These are phyloP conservation scores for Dunaliella sp. DNA, from an alignment of 139 green algal species.

Conservation along the genomic window DNA sequence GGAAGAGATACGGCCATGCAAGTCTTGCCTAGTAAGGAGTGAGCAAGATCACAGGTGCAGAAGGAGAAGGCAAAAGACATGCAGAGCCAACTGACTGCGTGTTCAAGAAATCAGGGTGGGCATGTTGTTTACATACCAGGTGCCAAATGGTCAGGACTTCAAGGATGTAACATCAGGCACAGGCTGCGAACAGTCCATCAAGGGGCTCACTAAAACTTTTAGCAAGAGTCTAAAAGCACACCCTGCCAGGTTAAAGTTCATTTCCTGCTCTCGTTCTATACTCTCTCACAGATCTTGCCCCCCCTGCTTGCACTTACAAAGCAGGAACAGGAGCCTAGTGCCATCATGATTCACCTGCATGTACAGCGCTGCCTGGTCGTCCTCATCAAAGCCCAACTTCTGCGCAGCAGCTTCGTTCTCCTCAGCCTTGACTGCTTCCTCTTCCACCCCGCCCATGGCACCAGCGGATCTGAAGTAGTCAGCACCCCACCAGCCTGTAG, in stretches of 20 bases:
- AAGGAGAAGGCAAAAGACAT: no score
- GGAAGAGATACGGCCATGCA: no score
- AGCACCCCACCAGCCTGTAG: conserved; percentile 74
- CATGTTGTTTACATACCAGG: no score
- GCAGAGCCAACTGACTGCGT: no score
- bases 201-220: no score
- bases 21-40: no score
- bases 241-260: background rate
- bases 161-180: background rate
- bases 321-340: background rate
- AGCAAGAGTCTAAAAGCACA: no score
- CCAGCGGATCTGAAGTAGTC: conserved; percentile 61
- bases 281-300: background rate
- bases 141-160: no score
- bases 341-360: conserved; percentile 28
- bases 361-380: conserved; percentile 57
- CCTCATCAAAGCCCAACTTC: conserved; percentile 65
- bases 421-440: conserved; percentile 36
- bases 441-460: conserved; percentile 52
- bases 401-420: conserved; percentile 9
- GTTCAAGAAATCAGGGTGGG: no score
- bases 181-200: background rate
- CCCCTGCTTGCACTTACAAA: background rate
- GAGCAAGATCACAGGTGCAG: no score
- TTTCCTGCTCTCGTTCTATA: background rate